A percentile compares a stretch with the other conserved stretches of the same genome.
phyloP scores from a whole-genome alignment of 2,329 filamentous ascomycete genomes.

The Paraconiothyrium brasiliense region DNA sequence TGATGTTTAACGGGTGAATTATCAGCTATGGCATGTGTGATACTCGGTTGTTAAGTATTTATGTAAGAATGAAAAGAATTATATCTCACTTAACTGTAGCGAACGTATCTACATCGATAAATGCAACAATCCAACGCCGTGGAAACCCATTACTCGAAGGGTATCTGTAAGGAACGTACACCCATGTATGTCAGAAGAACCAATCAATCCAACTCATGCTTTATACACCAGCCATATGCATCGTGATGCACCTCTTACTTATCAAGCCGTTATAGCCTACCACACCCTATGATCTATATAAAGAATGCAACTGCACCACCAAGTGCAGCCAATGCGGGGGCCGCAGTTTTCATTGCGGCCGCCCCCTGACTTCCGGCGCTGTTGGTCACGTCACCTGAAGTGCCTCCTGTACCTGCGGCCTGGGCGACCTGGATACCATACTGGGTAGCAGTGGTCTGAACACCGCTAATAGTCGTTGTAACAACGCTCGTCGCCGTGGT shows the following conservation, averaged over 20 bases:
- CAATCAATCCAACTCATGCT: neutral
- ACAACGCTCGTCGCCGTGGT: conserved; percentile 44
- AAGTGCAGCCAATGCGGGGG: conserved; percentile 27
- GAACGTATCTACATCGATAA: neutral
- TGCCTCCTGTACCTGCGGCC: conserved; percentile 22
- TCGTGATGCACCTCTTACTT: neutral
- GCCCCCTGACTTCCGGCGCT: conserved; percentile 20
- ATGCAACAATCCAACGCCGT: neutral
- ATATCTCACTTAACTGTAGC: neutral
- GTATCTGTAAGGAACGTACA: conserved; percentile 8
- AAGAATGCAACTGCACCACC: conserved; percentile 29
- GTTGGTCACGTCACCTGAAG: conserved; percentile 8
- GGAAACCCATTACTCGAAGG: neutral
- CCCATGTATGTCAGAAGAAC: neutral
- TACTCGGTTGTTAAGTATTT: neutral
- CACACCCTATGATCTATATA: neutral
- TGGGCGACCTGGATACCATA: conserved; percentile 47
- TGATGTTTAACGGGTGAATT: neutral
- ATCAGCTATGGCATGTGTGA: neutral
- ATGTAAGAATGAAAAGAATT: neutral
- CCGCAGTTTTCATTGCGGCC: conserved; percentile 28
- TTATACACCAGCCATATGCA: neutral
- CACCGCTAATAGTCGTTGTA: conserved; percentile 40
- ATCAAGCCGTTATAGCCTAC: conserved; percentile 28
- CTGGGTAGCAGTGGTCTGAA: conserved; percentile 31